Conservation (phyloP, 2,329 filamentous ascomycete genomes). For the Exophiala sp. region DNA sequence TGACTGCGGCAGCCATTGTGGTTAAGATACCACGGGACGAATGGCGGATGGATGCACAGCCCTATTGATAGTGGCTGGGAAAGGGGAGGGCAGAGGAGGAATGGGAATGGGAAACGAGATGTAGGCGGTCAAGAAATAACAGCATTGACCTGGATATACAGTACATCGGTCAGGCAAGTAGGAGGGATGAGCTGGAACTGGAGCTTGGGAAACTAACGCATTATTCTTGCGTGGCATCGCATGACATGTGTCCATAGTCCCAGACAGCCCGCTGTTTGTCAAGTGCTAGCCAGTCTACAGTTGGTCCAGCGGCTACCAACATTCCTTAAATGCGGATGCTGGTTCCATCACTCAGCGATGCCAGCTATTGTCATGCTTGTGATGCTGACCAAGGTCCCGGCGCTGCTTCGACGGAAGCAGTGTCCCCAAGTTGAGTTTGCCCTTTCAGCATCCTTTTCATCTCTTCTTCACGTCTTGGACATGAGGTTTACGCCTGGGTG, state of each 20-base stretch:
- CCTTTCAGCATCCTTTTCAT: not conserved
- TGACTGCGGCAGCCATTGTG: conserved; percentile 3
- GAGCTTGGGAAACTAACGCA: too few relatives aligned
- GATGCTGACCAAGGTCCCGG: too few relatives aligned
- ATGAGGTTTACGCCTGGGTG: not conserved
- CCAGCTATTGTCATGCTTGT: too few relatives aligned
- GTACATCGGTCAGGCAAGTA: not conserved
- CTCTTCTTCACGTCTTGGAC: not conserved
- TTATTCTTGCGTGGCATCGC: not conserved
- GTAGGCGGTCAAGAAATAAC: conserved; percentile 6
- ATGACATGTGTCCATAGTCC: not conserved
- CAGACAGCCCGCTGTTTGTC: not conserved
- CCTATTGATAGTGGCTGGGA: conserved; percentile 1
- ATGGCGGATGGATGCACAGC: not conserved
- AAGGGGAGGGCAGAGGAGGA: conserved; percentile 25
- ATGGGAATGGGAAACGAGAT: not conserved
- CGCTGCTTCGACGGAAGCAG: not conserved
- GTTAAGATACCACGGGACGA: conserved; percentile 8
- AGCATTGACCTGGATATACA: not conserved
- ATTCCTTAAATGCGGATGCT: not conserved
- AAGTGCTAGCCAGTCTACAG: not conserved
- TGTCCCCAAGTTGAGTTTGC: too few relatives aligned
- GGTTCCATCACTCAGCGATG: not conserved
- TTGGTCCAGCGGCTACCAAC: too few relatives aligned
- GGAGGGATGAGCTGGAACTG: conserved; percentile 3